Conservation (phyloP, 2,329 filamentous ascomycete species). For the Mollisiaceae sp. region DNA sequence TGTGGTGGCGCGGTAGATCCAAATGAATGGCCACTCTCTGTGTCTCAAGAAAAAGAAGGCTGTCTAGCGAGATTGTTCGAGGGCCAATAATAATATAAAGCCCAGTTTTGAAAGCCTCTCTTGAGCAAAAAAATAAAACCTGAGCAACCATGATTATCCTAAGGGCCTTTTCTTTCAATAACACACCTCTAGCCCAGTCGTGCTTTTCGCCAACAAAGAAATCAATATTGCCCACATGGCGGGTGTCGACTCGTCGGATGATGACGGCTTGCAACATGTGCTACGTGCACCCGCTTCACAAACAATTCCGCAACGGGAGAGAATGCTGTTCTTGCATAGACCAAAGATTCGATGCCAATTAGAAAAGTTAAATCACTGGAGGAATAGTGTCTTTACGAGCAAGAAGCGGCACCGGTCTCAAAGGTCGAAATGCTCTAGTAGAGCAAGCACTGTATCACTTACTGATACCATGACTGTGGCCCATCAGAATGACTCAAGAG, state of each 20-base stretch:
- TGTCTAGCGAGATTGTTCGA: not conserved
- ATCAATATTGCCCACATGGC: constrained; percentile 23
- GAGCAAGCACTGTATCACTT: too few relatives aligned
- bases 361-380: not conserved
- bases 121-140: not conserved
- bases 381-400: not conserved
- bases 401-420: not conserved
- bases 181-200: not conserved
- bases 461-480: too few relatives aligned
- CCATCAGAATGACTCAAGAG: too few relatives aligned
- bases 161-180: not conserved
- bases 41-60: not conserved
- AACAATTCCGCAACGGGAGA: not conserved
- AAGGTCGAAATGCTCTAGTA: not conserved
- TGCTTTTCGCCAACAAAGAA: not conserved
- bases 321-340: not conserved
- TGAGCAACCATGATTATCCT: not conserved
- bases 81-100: not conserved
- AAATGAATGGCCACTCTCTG: too few relatives aligned
- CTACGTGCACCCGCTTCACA: not conserved
- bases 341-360: not conserved
- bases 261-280: constrained; percentile 11
- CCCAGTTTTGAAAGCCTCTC: not conserved
- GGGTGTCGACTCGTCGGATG: constrained; percentile 15
- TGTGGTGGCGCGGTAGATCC: too few relatives aligned